Percentiles rank a stretch among this genome's conserved stretches.
Evolutionary conservation across 768 basidiomycete genomes (phyloP).

Genomic region (Lepiota venenata): DNA sequence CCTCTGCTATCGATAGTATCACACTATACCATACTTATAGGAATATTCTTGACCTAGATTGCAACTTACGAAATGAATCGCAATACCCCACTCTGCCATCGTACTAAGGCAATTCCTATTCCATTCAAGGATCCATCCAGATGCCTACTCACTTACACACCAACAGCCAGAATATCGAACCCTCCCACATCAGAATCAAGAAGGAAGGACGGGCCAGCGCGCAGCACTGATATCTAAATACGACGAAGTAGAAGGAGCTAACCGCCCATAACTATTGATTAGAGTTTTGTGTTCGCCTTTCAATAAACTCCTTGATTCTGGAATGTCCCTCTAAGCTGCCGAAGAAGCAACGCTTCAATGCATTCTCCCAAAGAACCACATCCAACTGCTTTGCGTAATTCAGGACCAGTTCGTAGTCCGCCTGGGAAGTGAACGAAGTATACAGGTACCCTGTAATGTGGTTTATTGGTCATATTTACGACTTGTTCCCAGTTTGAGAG

Average conservation of each 20-base stretch:
- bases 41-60: neutral
- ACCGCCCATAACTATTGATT: slow-evolving; percentile 2
- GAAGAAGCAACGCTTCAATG: slow-evolving; percentile 76
- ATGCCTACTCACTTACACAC: too few relatives aligned
- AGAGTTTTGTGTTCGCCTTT: slow-evolving; percentile 45
- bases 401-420: slow-evolving; percentile 84
- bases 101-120: too few relatives aligned
- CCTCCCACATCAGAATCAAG: neutral
- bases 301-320: slow-evolving; percentile 78
- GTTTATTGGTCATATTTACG: slow-evolving; percentile 20
- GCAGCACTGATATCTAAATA: neutral
- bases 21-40: slow-evolving; percentile 3
- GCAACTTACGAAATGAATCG: neutral
- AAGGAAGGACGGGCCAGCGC: neutral
- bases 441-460: slow-evolving; percentile 73
- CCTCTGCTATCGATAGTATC: neutral
- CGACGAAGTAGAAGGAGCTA: neutral
- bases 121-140: too few relatives aligned
- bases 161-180: neutral
- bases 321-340: slow-evolving; percentile 74
- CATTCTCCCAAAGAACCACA: slow-evolving; percentile 82
- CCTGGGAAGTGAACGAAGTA: slow-evolving; percentile 80
- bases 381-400: slow-evolving; percentile 82
- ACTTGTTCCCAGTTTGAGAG: slow-evolving; percentile 14
- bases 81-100: neutral